A percentile compares a stretch with the other conserved stretches of the same genome.
phyloP scores from a whole-genome alignment of 1,139 yeast species.

The Kodamaea arcana region DNA sequence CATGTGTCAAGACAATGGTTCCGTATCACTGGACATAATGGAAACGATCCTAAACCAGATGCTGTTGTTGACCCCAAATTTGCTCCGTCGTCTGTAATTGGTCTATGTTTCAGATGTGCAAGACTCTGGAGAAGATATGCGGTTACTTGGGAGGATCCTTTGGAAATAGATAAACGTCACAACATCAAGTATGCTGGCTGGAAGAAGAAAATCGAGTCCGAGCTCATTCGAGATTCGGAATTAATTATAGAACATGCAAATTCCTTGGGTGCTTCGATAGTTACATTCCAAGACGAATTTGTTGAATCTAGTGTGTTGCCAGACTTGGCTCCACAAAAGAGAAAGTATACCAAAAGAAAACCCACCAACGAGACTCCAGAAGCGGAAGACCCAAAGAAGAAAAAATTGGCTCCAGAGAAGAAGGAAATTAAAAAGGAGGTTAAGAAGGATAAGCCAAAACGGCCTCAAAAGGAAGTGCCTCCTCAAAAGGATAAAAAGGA shows the following conservation, averaged over 20 bases:
- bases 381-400: slow-evolving; percentile 4
- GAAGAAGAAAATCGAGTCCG: slow-evolving; percentile 66
- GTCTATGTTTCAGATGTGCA: slow-evolving; percentile 84
- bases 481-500: not conserved
- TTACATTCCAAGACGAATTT: slow-evolving; percentile 6
- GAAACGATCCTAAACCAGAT: slow-evolving; percentile 15
- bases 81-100: slow-evolving; percentile 33
- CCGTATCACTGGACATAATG: slow-evolving; percentile 62
- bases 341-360: slow-evolving; percentile 1
- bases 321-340: slow-evolving; percentile 5
- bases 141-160: slow-evolving; percentile 81
- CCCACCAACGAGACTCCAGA: slow-evolving; percentile 1
- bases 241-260: slow-evolving; percentile 48
- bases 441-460: not conserved
- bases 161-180: slow-evolving; percentile 53
- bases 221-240: slow-evolving; percentile 63
- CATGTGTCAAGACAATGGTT: slow-evolving; percentile 60
- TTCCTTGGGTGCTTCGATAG: slow-evolving; percentile 10
- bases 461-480: not conserved
- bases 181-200: slow-evolving; percentile 41
- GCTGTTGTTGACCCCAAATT: slow-evolving; percentile 21
- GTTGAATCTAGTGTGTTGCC: slow-evolving; percentile 3
- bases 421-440: not conserved
- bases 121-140: slow-evolving; percentile 89
- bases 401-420: not conserved